These are phyloP conservation scores for Salix caprea DNA, from an alignment of 345 rosid species.

Conservation along the genomic window DNA sequence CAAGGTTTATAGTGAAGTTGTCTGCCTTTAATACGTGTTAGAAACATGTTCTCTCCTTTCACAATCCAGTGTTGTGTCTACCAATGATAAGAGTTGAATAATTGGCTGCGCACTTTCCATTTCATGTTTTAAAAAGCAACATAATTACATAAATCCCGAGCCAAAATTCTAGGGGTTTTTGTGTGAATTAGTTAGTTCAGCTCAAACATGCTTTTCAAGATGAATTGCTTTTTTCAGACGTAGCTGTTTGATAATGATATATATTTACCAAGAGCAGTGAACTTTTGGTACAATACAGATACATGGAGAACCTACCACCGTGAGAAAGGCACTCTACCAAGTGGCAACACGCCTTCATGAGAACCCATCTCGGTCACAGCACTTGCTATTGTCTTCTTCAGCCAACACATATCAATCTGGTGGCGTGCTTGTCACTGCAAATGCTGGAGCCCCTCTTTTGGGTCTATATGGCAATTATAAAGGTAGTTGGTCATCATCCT, in stretches of 20 bases:
- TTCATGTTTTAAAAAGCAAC: background rate
- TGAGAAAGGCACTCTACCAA: slow-evolving; percentile 28
- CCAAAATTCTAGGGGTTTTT: background rate
- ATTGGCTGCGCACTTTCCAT: background rate
- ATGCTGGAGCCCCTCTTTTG: slow-evolving; percentile 20
- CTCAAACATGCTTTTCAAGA: background rate
- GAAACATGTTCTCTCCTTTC: background rate
- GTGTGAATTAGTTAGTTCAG: background rate
- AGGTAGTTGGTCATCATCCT: slow-evolving; percentile 28
- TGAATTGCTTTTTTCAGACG: background rate
- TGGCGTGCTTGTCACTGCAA: slow-evolving; percentile 22
- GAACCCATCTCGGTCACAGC: slow-evolving; percentile 35
- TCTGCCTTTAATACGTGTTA: background rate
- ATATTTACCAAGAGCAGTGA: background rate
- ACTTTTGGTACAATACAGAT: slow-evolving; percentile 14
- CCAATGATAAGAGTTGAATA: background rate
- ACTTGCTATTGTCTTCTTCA: slow-evolving; percentile 27
- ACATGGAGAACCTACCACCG: slow-evolving; percentile 26
- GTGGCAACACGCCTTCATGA: slow-evolving; percentile 32
- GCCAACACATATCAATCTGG: slow-evolving; percentile 20
- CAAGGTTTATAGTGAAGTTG: background rate
- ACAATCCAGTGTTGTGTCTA: background rate
- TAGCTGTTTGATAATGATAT: background rate
- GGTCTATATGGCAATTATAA: slow-evolving; percentile 26
- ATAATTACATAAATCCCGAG: background rate